Percentiles rank a stretch among this genome's conserved stretches.
These are phyloP conservation scores for Moringa oleifera DNA, from an alignment of 345 rosid genomes.

Conservation along the genomic window DNA sequence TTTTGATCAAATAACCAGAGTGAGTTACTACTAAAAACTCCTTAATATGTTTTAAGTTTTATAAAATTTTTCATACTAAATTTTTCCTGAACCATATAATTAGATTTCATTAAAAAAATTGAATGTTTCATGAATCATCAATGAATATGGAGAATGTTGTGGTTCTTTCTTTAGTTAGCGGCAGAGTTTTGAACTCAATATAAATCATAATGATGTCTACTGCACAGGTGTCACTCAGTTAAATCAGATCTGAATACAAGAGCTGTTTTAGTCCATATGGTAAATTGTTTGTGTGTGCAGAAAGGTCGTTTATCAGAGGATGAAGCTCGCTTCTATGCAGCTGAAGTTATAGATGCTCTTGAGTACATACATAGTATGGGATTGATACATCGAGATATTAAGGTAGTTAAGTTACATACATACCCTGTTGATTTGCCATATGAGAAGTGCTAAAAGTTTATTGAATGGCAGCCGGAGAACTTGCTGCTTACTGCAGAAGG, in stretches of 20 bases:
- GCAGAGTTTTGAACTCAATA: neutral
- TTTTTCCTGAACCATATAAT: neutral
- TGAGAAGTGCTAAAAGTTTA: slow-evolving; percentile 19
- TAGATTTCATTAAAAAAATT: neutral
- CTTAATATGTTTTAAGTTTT: neutral
- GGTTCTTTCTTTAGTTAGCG: neutral
- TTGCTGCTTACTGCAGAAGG: slow-evolving; percentile 74
- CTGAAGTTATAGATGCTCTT: slow-evolving; percentile 93
- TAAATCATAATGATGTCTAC: neutral
- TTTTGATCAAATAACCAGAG: slow-evolving; percentile 96
- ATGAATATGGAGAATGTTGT: neutral
- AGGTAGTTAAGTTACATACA: slow-evolving; percentile 42
- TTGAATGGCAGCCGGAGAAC: slow-evolving; percentile 84
- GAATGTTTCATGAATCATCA: neutral
- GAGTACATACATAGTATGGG: slow-evolving; percentile 92
- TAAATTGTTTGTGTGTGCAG: slow-evolving; percentile 35
- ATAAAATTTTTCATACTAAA: neutral
- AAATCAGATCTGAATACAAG: too few relatives aligned
- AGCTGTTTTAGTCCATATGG: neutral
- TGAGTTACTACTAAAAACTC: slow-evolving; percentile 28
- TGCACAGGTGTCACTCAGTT: neutral
- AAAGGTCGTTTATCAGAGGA: slow-evolving; percentile 75
- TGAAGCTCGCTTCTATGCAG: slow-evolving; percentile 89
- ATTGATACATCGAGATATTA: slow-evolving; percentile 94
- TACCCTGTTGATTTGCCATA: slow-evolving; percentile 7